Base-by-base conservation (phyloP, 1,284 basidiomycete species). In the Amylostereum chailletii region DNA sequence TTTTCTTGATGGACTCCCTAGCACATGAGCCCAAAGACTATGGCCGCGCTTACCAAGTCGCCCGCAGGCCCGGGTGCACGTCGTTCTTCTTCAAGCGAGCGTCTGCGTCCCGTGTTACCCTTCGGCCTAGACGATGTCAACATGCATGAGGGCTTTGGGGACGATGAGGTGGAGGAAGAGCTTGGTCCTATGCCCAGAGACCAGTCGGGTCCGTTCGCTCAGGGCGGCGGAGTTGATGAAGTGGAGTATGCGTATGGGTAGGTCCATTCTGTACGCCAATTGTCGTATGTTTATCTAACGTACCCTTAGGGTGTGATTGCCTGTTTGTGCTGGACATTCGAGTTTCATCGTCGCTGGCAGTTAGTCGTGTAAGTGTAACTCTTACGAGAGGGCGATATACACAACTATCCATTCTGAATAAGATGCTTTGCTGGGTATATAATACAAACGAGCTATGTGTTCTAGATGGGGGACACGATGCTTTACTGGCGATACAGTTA, bases 1-100 rank as follows among this genome's bases (percentile, higher is more conserved):
- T 44, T 47, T 39, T 51, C n/a, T n/a, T 19, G 19, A 19, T 19
- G 19, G 30, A 7, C 29, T 4, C 42, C 6, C 11, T 57, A 94
- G 91, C 91, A 94, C 60, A 90, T 95, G 86, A 94, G 91, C 54
- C 90, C 91, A 2, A 89, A 90, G 65, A 94, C 91, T 2, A 86
- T 95, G 79, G 87, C 89, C 29, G 86, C 90, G 19, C 72, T 95
- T 43, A 88, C 92, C 0, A 90, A 91, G 61, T 92, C 90, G 0
- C 92, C 92, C 10, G 83, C 83, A 27, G 85, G 56, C 30, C 55
- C 55, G 26, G 56, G 86, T 32, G 74, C 75, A 31, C 79, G 91
- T 34, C 79, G 90, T 41, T 83, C 85, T 42, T 86, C 86, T 7
- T 85, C 86, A 2, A 88, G 87, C 44, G 78, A 78, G 36, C 83